A percentile compares a stretch with the other conserved stretches of the same genome.
phyloP scores from a whole-genome alignment of 805 yeast species.

The Schwanniomyces sp. region DNA sequence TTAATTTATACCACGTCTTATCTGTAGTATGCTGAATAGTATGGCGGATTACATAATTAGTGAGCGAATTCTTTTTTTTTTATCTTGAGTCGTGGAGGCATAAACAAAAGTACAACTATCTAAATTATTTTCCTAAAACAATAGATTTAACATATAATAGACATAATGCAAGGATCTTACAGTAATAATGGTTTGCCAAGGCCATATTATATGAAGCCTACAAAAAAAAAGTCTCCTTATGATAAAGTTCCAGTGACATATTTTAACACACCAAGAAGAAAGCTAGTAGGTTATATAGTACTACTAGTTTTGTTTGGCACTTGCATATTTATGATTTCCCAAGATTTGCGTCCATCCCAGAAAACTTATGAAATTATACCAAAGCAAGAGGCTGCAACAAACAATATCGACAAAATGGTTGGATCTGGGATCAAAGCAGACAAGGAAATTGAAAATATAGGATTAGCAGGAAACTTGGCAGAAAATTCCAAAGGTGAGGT shows the following conservation, averaged over 20 bases:
- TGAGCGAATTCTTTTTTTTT: background rate
- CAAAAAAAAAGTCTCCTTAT: conserved; percentile 35
- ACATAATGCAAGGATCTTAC: conserved; percentile 43
- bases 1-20: too few species aligned
- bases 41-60: background rate
- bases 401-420: conserved; percentile 26
- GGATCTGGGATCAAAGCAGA: conserved; percentile 29
- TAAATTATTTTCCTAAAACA: background rate
- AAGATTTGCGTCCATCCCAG: conserved; percentile 29
- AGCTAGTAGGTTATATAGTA: conserved; percentile 36
- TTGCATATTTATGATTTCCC: conserved; percentile 35
- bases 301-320: conserved; percentile 35
- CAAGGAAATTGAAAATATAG: conserved; percentile 31
- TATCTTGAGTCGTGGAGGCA: background rate
- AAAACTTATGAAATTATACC: conserved; percentile 26
- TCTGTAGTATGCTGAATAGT: too few species aligned
- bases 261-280: conserved; percentile 38
- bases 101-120: background rate
- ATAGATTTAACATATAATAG: background rate
- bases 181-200: conserved; percentile 43
- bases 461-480: conserved; percentile 39
- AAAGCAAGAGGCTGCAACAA: conserved; percentile 5
- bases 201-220: conserved; percentile 47
- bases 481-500: conserved; percentile 38
- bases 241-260: conserved; percentile 28